Conservation (phyloP, 2,329 filamentous ascomycete species). For the Diaporthe capsici region DNA sequence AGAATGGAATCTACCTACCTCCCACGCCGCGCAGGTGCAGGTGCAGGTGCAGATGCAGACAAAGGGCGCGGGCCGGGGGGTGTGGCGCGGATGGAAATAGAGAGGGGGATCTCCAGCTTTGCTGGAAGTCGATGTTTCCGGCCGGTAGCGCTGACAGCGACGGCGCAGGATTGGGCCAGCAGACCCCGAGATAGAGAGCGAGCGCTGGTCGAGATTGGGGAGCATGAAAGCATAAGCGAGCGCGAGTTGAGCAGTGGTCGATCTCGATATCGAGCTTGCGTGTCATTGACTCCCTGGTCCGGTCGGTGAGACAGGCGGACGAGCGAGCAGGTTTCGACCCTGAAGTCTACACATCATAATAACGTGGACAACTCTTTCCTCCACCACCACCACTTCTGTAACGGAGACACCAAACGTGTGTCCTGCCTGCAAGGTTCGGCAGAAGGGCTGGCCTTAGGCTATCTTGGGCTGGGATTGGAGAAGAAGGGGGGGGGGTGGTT, state of each 20-base stretch:
- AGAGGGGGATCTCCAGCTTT: neutral
- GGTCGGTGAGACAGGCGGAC: slow-evolving; percentile 11
- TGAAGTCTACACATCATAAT: neutral
- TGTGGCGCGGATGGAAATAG: slow-evolving; percentile 20
- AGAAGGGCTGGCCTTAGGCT: neutral
- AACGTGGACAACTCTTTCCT: neutral
- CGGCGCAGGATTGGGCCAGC: neutral
- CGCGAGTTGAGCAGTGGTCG: neutral
- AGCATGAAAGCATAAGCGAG: neutral
- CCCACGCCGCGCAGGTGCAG: neutral
- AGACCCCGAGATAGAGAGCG: neutral
- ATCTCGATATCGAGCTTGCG: slow-evolving; percentile 12
- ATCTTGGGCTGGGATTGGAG: neutral
- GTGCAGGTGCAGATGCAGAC: neutral
- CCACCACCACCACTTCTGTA: slow-evolving; percentile 29
- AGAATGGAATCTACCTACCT: slow-evolving; percentile 1
- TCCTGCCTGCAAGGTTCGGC: slow-evolving; percentile 14
- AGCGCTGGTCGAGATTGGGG: neutral
- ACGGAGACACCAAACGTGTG: neutral
- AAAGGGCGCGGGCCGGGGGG: slow-evolving; percentile 8
- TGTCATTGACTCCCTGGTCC: slow-evolving; percentile 17
- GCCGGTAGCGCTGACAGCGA: slow-evolving; percentile 20
- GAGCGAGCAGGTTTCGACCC: slow-evolving; percentile 12
- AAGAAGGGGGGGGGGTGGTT: neutral
- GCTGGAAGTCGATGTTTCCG: slow-evolving; percentile 1